phyloP scores from a whole-genome alignment of 1,139 yeast genomes.

The Pneumocystis wakefieldiae region DNA sequence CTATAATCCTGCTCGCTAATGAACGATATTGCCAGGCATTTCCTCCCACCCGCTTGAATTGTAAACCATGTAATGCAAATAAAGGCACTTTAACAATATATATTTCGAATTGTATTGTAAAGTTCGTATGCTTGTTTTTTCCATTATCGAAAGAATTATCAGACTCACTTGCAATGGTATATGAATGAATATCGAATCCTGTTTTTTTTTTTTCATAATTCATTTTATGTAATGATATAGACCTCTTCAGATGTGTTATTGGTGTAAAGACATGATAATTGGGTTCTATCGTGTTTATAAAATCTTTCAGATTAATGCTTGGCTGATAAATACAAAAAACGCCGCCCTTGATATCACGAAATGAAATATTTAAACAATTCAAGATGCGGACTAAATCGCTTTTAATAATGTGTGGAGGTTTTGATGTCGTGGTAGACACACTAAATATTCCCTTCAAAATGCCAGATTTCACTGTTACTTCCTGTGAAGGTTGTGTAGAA shows the following conservation, averaged over 20 bases:
- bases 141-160: slow-evolving; percentile 17
- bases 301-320: slow-evolving; percentile 12
- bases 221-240: neutral
- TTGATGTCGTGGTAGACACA: slow-evolving; percentile 89
- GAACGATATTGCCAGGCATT: slow-evolving; percentile 52
- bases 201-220: neutral
- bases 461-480: slow-evolving; percentile 45
- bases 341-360: slow-evolving; percentile 87
- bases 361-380: slow-evolving; percentile 62
- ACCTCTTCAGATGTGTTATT: neutral
- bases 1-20: neutral
- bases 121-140: slow-evolving; percentile 16
- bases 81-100: slow-evolving; percentile 87
- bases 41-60: slow-evolving; percentile 83
- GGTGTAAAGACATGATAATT: neutral
- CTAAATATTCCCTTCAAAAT: slow-evolving; percentile 89
- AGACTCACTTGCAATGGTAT: slow-evolving; percentile 3
- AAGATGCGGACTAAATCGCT: slow-evolving; percentile 69
- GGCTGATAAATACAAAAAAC: slow-evolving; percentile 70
- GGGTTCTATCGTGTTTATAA: neutral
- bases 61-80: slow-evolving; percentile 83
- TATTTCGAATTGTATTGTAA: slow-evolving; percentile 73
- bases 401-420: slow-evolving; percentile 77
- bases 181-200: neutral
- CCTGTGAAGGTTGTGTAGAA: neutral